Evolutionary conservation across 192 early-diverging fungal genomes (phyloP).

Genomic region (Mortierella hygrophila): DNA sequence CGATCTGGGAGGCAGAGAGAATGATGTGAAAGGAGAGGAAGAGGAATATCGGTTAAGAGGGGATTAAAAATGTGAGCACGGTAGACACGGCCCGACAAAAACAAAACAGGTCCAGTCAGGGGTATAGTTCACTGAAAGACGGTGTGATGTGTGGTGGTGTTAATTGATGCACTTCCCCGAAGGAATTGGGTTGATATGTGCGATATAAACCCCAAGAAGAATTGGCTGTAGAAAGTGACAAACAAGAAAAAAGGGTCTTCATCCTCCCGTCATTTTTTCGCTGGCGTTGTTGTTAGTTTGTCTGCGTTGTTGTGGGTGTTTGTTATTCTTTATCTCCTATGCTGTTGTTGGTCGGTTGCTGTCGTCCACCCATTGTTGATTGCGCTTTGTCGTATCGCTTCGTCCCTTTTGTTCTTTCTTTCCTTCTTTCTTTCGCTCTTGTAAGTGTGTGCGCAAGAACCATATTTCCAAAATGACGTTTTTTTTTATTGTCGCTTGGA

Average conservation of each 20-base stretch:
- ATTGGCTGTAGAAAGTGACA: neutral
- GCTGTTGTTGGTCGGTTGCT: neutral
- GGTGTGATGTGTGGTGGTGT: neutral
- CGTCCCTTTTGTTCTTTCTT: neutral
- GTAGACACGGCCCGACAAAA: conserved; percentile 15
- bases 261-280: no score
- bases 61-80: neutral
- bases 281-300: neutral
- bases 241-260: neutral
- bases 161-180: neutral
- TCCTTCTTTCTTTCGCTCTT: no score
- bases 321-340: neutral
- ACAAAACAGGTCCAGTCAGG: no score
- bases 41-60: neutral
- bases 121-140: neutral
- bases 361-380: neutral
- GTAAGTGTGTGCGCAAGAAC: neutral
- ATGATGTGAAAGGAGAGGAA: neutral
- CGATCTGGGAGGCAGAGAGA: neutral
- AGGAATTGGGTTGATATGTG: neutral
- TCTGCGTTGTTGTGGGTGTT: neutral
- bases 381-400: neutral
- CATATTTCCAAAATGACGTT: conserved; percentile 5
- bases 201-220: neutral
- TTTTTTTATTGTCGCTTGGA: neutral